A percentile compares a stretch with the other conserved stretches of the same genome.
phyloP scores from a whole-genome alignment of 306 rosid genomes.

The Bauhinia variegata region DNA sequence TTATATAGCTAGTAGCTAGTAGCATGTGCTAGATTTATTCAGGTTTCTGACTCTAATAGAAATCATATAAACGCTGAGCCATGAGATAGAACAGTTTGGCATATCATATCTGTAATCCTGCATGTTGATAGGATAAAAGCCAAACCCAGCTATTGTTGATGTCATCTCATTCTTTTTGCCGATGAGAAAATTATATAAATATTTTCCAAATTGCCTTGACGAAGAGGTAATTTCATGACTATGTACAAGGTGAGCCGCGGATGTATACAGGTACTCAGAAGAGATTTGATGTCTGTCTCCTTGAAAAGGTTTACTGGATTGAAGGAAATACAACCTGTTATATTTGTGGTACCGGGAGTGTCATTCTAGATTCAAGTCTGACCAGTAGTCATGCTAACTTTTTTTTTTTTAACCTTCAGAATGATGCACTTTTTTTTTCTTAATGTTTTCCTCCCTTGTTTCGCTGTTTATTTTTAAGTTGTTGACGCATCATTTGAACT shows the following conservation, averaged over 20 bases:
- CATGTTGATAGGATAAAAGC: neutral
- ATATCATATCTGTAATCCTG: neutral
- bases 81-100: neutral
- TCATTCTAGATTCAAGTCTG: neutral
- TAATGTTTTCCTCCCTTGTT: neutral
- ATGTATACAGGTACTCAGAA: neutral
- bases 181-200: neutral
- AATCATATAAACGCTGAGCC: neutral
- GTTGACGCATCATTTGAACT: neutral
- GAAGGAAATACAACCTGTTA: neutral
- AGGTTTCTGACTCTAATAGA: neutral
- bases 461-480: neutral
- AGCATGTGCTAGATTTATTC: neutral
- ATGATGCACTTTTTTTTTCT: neutral
- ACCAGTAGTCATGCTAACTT: neutral
- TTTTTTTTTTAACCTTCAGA: neutral
- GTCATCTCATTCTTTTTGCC: too few species aligned
- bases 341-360: neutral
- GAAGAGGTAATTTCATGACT: neutral
- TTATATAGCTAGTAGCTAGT: neutral
- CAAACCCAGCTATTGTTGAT: neutral
- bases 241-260: neutral
- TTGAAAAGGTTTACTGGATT: neutral
- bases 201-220: neutral
- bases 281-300: neutral